Conservation (phyloP, 2,329 filamentous ascomycete genomes). For the Penicillium concentricum region DNA sequence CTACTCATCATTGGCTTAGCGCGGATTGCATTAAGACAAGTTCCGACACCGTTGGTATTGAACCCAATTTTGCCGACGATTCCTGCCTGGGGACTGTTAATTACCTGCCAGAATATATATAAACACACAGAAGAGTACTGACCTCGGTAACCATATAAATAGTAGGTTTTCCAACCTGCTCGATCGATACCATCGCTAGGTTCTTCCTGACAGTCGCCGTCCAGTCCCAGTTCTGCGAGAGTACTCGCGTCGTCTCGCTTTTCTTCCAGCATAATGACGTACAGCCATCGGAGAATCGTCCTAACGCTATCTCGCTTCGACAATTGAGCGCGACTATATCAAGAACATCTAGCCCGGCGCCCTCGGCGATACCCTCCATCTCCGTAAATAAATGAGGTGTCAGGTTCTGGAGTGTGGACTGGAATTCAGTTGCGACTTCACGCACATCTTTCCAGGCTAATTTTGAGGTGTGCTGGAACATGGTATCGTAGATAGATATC, state of each 20-base stretch:
- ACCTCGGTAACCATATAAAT: conserved; percentile 57
- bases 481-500: conserved; percentile 48
- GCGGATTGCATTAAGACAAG: conserved; percentile 62
- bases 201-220: conserved; percentile 51
- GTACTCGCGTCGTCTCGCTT: conserved; percentile 32
- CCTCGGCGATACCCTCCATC: conserved; percentile 55
- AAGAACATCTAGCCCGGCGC: conserved; percentile 47
- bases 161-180: conserved; percentile 45
- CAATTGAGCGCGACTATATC: conserved; percentile 60
- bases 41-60: conserved; percentile 59
- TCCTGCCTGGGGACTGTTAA: conserved; percentile 40
- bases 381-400: conserved; percentile 44
- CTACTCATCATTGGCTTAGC: conserved; percentile 54
- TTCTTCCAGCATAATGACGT: conserved; percentile 56
- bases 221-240: conserved; percentile 64
- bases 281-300: conserved; percentile 58
- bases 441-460: conserved; percentile 49
- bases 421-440: conserved; percentile 49
- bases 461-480: conserved; percentile 50
- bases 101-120: neutral
- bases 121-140: neutral
- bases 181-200: conserved; percentile 51
- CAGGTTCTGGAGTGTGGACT: conserved; percentile 42
- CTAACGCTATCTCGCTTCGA: conserved; percentile 60
- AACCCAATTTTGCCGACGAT: conserved; percentile 66